Evolutionary conservation across 139 green algal species (phyloP).

Genomic region (Diplosphaera chodatii): DNA sequence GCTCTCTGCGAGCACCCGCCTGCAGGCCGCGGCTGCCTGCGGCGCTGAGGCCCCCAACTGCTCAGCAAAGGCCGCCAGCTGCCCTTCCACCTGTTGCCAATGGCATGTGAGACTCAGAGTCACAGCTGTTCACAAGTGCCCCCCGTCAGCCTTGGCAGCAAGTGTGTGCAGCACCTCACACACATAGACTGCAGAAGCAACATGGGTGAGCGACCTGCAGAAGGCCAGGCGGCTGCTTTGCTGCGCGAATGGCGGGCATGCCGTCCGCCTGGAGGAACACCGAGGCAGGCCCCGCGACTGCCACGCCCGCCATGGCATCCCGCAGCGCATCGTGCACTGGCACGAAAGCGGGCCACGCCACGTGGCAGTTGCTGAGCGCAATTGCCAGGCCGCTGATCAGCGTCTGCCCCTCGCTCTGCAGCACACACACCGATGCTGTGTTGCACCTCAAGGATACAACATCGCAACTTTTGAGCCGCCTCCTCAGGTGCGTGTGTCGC

Average conservation of each 20-base stretch:
- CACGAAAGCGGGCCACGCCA: constrained; percentile 57
- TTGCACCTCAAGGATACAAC: too few relatives aligned
- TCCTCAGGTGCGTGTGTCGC: too few relatives aligned
- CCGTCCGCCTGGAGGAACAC: constrained; percentile 43
- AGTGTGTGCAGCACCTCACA: too few relatives aligned
- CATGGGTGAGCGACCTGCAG: background rate
- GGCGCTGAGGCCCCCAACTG: constrained; percentile 32
- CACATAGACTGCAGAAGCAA: too few relatives aligned
- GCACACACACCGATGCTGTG: too few relatives aligned
- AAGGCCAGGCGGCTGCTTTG: background rate
- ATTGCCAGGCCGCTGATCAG: constrained; percentile 45
- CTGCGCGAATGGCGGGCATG: constrained; percentile 38
- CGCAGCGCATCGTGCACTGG: constrained; percentile 68
- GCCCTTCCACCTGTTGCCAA: constrained; percentile 22
- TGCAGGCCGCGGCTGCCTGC: constrained; percentile 31
- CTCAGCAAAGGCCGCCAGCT: constrained; percentile 49
- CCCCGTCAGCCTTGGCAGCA: too few relatives aligned
- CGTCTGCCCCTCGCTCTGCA: constrained; percentile 43
- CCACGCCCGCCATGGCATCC: constrained; percentile 59
- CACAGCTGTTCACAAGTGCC: too few relatives aligned
- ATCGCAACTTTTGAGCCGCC: too few relatives aligned
- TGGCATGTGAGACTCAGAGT: too few relatives aligned
- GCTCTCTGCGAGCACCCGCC: constrained; percentile 2
- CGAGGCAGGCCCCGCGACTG: background rate
- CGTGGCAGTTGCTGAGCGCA: constrained; percentile 32